phyloP scores from a whole-genome alignment of 2,329 filamentous ascomycete species.

The Colletotrichum neosansevieriae region DNA sequence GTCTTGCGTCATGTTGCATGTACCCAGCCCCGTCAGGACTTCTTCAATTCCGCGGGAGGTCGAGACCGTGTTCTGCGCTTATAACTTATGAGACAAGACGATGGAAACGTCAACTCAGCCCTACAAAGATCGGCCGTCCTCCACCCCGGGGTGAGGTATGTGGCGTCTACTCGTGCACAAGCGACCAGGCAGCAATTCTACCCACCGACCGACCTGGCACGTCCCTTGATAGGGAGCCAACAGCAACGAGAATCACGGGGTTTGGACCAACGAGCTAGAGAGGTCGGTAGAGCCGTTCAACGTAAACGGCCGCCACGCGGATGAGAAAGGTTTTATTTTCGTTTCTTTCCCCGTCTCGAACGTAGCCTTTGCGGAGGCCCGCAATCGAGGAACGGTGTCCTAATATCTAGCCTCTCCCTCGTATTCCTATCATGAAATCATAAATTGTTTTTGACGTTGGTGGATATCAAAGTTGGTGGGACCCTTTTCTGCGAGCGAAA shows the following conservation, averaged over 20 bases:
- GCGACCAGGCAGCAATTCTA: background rate
- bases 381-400: background rate
- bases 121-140: conserved; percentile 21
- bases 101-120: conserved; percentile 19
- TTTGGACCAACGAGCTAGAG: background rate
- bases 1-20: no score
- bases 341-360: background rate
- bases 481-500: background rate
- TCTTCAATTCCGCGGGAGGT: no score
- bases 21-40: no score
- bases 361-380: background rate
- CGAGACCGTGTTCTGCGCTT: no score
- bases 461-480: conserved; percentile 31
- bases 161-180: conserved; percentile 13
- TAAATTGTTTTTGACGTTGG: conserved; percentile 20
- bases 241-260: background rate
- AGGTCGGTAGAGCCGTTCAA: no score
- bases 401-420: conserved; percentile 6
- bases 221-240: background rate
- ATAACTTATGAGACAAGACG: no score
- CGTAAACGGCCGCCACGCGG: background rate
- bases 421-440: conserved; percentile 36
- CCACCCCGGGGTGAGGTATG: conserved; percentile 27
- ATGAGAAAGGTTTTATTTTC: background rate
- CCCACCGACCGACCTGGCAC: background rate